Conservation (phyloP, 345 rosid species). For the Boechera retrofracta region DNA sequence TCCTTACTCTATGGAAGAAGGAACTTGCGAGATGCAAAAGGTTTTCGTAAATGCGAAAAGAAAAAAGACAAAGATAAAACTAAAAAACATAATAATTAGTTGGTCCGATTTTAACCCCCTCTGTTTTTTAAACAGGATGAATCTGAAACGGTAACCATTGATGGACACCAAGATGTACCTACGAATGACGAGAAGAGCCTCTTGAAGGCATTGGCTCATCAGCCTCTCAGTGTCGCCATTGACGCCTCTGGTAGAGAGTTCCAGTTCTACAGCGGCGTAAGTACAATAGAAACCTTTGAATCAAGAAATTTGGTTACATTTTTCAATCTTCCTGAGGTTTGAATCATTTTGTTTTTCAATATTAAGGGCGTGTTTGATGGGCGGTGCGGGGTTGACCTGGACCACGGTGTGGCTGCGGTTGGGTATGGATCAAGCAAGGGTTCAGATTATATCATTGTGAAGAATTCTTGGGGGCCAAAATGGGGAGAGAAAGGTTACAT, state of each 20-base stretch:
- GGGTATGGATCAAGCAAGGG: slow-evolving; percentile 80
- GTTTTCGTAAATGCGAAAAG: slow-evolving; percentile 29
- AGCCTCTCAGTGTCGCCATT: slow-evolving; percentile 81
- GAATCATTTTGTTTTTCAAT: slow-evolving; percentile 11
- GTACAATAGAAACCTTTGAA: slow-evolving; percentile 16
- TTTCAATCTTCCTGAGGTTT: not conserved
- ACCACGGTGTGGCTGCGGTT: slow-evolving; percentile 83
- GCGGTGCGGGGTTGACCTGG: slow-evolving; percentile 63
- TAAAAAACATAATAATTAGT: not conserved
- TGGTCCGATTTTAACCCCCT: not conserved
- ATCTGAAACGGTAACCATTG: slow-evolving; percentile 62
- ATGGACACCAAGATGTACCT: slow-evolving; percentile 74
- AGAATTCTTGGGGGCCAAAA: slow-evolving; percentile 82
- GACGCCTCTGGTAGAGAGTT: slow-evolving; percentile 79
- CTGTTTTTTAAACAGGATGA: slow-evolving; percentile 52
- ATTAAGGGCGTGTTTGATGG: slow-evolving; percentile 80
- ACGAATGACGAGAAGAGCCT: slow-evolving; percentile 62
- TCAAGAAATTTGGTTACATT: not conserved
- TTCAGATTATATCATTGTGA: slow-evolving; percentile 72
- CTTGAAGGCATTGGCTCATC: slow-evolving; percentile 75
- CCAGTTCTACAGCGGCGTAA: slow-evolving; percentile 78
- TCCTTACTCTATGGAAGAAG: slow-evolving; percentile 68
- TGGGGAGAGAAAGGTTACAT: slow-evolving; percentile 91
- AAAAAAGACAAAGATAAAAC: not conserved
- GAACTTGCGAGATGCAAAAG: slow-evolving; percentile 63